phyloP scores from a whole-genome alignment of 2,329 filamentous ascomycete species.

The Leptographium lundbergii region DNA sequence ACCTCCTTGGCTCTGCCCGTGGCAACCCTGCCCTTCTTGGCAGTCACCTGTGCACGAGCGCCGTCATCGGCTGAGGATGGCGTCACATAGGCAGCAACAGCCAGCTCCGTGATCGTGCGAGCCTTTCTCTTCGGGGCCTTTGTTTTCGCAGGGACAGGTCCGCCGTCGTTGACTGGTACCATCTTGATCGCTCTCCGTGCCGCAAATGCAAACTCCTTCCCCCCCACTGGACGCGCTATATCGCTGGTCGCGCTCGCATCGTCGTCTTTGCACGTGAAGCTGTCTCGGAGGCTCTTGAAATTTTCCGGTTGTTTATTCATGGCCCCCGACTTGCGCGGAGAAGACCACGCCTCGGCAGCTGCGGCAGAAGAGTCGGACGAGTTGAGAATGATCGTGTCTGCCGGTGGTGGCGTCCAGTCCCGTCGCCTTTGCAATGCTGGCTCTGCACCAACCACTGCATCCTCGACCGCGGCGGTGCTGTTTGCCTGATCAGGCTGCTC shows the following conservation, averaged over 20 bases:
- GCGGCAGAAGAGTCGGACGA: conserved; percentile 19
- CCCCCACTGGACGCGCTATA: neutral
- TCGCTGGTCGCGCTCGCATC: neutral
- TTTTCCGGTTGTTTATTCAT: conserved; percentile 14
- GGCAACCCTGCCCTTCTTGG: neutral
- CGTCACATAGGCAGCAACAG: conserved; percentile 54
- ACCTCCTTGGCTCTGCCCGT: conserved; percentile 14
- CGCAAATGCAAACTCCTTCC: conserved; percentile 21
- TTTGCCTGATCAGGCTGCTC: neutral
- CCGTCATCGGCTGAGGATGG: neutral
- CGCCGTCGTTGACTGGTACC: conserved; percentile 20
- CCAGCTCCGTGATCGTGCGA: conserved; percentile 65
- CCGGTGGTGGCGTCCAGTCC: conserved; percentile 54
- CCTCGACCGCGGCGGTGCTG: neutral
- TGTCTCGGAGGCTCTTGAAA: conserved; percentile 31
- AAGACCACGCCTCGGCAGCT: conserved; percentile 16
- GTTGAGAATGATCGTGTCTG: conserved; percentile 7
- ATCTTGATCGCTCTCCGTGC: conserved; percentile 46
- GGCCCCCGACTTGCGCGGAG: conserved; percentile 6
- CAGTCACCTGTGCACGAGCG: neutral
- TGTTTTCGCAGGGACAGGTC: conserved; percentile 22
- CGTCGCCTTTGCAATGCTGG: conserved; percentile 41
- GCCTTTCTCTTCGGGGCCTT: conserved; percentile 55
- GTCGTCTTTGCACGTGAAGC: conserved; percentile 6
- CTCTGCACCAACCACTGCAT: conserved; percentile 19